Conservation (phyloP, 139 green algal species). For the Bryopsis sp. region DNA sequence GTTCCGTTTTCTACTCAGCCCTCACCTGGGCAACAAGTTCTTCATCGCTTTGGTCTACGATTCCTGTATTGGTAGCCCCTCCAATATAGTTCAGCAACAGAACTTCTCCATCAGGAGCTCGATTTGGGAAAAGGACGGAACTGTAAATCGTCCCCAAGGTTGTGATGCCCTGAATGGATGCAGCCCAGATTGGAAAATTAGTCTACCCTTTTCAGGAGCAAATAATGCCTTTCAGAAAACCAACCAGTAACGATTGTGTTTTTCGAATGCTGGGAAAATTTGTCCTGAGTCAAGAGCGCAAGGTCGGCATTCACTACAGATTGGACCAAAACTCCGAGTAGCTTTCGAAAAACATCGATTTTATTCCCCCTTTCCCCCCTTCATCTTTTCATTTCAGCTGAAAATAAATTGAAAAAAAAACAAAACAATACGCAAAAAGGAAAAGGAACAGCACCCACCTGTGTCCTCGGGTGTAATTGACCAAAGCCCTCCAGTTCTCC, state of each 20-base stretch:
- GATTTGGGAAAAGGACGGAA: conserved; percentile 80
- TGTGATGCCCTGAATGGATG: conserved; percentile 65
- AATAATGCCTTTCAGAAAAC: too few species aligned
- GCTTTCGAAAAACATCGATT: too few species aligned
- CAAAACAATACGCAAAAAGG: too few species aligned
- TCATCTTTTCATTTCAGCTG: neutral
- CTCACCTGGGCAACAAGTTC: conserved; percentile 33
- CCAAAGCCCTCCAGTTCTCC: conserved; percentile 83
- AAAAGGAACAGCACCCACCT: conserved; percentile 41
- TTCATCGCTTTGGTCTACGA: conserved; percentile 54
- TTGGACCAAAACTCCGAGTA: too few species aligned
- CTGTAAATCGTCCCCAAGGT: conserved; percentile 98
- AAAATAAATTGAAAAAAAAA: neutral
- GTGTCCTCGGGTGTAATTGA: conserved; percentile 89
- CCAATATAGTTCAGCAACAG: conserved; percentile 97
- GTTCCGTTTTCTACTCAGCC: conserved; percentile 22
- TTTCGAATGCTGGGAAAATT: too few species aligned
- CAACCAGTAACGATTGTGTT: too few species aligned
- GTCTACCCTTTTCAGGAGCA: too few species aligned
- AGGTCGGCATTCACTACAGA: too few species aligned
- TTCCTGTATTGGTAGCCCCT: conserved; percentile 76
- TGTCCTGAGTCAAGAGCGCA: too few species aligned
- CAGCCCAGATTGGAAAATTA: too few species aligned
- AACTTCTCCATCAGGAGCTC: conserved; percentile 46
- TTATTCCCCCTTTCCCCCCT: too few species aligned